phyloP scores from a whole-genome alignment of 106 monocot species.

The Phalaenopsis equestris region DNA sequence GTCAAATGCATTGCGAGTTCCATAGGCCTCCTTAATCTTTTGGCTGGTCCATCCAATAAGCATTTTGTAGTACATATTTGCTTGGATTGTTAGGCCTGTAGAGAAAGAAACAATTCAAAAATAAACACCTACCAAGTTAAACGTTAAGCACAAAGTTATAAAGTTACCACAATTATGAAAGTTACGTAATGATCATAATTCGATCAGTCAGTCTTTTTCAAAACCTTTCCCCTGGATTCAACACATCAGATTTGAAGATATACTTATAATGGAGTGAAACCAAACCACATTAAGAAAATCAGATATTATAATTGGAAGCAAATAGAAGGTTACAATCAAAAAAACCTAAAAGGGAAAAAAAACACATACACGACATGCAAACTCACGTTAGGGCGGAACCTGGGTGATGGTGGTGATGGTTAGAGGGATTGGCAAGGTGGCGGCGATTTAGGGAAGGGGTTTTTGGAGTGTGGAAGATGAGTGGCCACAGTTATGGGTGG shows the following conservation, averaged over 20 bases:
- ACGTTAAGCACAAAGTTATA: not conserved
- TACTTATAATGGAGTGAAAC: not conserved
- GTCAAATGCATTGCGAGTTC: constrained; percentile 69
- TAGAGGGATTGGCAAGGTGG: no score
- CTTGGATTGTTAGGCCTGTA: constrained; percentile 86
- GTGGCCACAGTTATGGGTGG: no score
- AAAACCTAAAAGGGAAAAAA: no score
- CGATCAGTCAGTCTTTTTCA: not conserved
- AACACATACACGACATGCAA: no score
- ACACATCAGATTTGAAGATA: not conserved
- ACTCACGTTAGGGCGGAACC: no score
- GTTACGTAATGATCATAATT: not conserved
- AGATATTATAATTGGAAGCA: no score
- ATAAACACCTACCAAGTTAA: not conserved
- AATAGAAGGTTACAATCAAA: no score
- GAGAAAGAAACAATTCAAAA: not conserved
- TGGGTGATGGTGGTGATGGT: no score
- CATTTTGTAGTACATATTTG: constrained; percentile 98
- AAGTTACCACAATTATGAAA: not conserved
- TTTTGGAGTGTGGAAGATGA: no score
- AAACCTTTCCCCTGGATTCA: not conserved
- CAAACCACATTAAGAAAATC: no score
- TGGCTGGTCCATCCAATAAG: constrained; percentile 94
- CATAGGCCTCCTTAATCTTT: constrained; percentile 72
- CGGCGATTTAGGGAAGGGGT: no score